Evolutionary conservation across 1,139 yeast genomes (phyloP).

Genomic region (Magnusiomyces paraingens): DNA sequence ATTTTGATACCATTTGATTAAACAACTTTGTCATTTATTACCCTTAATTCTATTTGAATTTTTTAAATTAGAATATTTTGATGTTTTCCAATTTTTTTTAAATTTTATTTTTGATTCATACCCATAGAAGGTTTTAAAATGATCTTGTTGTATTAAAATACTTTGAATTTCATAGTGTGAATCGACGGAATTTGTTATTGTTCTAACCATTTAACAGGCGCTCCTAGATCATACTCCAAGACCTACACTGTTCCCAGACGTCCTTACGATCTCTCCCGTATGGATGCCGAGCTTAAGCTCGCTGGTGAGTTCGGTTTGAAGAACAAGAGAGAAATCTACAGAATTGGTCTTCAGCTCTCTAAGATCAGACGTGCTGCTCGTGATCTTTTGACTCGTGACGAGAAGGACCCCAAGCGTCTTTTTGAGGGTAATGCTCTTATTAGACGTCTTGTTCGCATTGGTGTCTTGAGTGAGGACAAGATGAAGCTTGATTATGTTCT

Average conservation of each 20-base stretch:
- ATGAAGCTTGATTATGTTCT: conserved; percentile 99
- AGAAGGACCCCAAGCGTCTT: conserved; percentile 99
- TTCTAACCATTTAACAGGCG: conserved; percentile 21
- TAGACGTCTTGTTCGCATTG: conserved; percentile 92
- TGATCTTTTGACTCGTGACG: conserved; percentile 99
- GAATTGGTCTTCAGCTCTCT: conserved; percentile 97
- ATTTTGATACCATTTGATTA: background rate
- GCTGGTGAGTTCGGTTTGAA: conserved; percentile 99
- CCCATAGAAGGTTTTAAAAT: too few species aligned
- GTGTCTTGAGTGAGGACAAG: conserved; percentile 98
- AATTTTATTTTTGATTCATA: too few species aligned
- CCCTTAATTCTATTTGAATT: too few species aligned
- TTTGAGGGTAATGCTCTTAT: conserved; percentile 99
- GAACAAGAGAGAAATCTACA: conserved; percentile 99
- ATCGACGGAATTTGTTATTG: background rate
- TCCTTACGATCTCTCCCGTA: conserved; percentile 98
- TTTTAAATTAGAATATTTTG: too few species aligned
- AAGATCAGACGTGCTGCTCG: conserved; percentile 99
- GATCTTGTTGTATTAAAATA: background rate
- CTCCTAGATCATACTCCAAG: conserved; percentile 97
- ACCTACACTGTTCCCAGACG: conserved; percentile 99
- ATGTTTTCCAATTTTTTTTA: background rate
- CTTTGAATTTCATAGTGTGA: background rate
- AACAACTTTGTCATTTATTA: background rate
- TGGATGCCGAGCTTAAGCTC: conserved; percentile 97